phyloP scores from a whole-genome alignment of 805 yeast species.

The Zygotorulaspora danielsina region DNA sequence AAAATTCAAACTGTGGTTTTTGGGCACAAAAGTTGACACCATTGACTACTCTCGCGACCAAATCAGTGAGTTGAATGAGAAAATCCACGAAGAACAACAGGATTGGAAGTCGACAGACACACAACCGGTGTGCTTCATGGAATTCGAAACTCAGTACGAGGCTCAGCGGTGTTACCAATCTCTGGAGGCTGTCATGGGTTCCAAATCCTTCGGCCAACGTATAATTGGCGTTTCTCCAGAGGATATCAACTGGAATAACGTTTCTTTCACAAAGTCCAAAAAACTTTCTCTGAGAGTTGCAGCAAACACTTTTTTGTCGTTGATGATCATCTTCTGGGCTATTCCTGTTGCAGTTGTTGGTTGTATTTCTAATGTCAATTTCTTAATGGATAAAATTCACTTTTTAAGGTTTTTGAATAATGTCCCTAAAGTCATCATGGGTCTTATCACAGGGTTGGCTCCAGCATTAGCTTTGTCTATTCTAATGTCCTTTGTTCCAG shows the following conservation, averaged over 20 bases:
- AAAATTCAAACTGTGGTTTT: slow-evolving; percentile 31
- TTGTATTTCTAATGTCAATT: slow-evolving; percentile 80
- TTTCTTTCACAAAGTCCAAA: slow-evolving; percentile 52
- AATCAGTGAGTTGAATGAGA: slow-evolving; percentile 62
- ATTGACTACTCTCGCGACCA: slow-evolving; percentile 65
- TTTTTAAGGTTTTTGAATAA: slow-evolving; percentile 74
- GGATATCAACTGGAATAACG: slow-evolving; percentile 80
- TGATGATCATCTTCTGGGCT: slow-evolving; percentile 84
- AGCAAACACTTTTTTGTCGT: slow-evolving; percentile 61
- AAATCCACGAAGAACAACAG: slow-evolving; percentile 57
- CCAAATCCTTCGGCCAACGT: slow-evolving; percentile 42
- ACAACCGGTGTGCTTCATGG: slow-evolving; percentile 69
- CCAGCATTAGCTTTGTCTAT: slow-evolving; percentile 79
- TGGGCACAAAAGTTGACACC: slow-evolving; percentile 84
- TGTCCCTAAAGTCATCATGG: slow-evolving; percentile 65
- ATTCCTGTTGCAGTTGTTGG: slow-evolving; percentile 98
- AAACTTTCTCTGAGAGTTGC: slow-evolving; percentile 53
- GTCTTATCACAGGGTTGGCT: slow-evolving; percentile 80
- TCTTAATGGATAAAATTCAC: slow-evolving; percentile 62
- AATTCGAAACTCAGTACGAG: slow-evolving; percentile 79
- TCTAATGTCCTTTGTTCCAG: slow-evolving; percentile 83
- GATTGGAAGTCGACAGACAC: slow-evolving; percentile 48
- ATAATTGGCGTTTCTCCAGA: slow-evolving; percentile 68
- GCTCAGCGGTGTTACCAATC: slow-evolving; percentile 87
- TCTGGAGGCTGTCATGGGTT: slow-evolving; percentile 50